phyloP scores from a whole-genome alignment of 1,284 basidiomycete genomes.

The Rhodotorula mucilaginosa region DNA sequence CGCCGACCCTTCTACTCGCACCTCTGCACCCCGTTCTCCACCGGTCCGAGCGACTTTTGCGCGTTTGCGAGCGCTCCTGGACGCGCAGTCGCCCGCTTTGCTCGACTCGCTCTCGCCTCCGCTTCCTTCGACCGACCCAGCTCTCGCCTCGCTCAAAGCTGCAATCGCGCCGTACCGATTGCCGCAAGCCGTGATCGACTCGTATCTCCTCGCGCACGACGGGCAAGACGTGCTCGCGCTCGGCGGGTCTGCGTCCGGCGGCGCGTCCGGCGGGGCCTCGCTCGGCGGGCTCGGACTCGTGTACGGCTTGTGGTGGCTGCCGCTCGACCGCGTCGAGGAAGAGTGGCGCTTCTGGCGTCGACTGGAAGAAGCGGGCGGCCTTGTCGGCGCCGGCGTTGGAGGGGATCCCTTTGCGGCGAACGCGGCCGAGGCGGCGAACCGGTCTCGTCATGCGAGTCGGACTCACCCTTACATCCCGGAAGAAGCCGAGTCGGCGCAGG shows the following conservation, averaged over 20 bases:
- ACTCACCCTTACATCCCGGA: conserved; percentile 52
- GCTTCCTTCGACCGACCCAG: conserved; percentile 15
- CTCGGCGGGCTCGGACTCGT: conserved; percentile 40
- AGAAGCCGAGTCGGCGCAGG: conserved; percentile 68
- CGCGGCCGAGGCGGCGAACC: background rate
- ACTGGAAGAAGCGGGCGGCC: conserved; percentile 59
- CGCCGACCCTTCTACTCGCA: background rate
- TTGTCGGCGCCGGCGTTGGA: conserved; percentile 10
- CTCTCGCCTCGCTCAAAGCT: conserved; percentile 21
- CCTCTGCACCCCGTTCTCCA: conserved; percentile 21
- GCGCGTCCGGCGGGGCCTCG: conserved; percentile 6
- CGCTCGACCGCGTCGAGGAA: conserved; percentile 82
- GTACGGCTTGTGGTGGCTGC: conserved; percentile 47
- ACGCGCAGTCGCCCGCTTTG: conserved; percentile 36
- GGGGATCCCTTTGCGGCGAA: conserved; percentile 28
- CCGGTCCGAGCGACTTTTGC: conserved; percentile 35
- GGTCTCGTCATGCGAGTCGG: background rate
- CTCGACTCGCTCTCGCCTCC: conserved; percentile 40
- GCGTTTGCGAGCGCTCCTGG: conserved; percentile 33
- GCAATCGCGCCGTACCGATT: conserved; percentile 41
- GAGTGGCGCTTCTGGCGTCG: conserved; percentile 93
- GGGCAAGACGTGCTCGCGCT: conserved; percentile 43
- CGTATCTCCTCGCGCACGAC: conserved; percentile 43
- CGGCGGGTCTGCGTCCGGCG: conserved; percentile 17
- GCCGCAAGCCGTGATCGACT: conserved; percentile 43